Base-by-base conservation (phyloP, 805 yeast genomes). In the Naumovozyma dairenensis region DNA sequence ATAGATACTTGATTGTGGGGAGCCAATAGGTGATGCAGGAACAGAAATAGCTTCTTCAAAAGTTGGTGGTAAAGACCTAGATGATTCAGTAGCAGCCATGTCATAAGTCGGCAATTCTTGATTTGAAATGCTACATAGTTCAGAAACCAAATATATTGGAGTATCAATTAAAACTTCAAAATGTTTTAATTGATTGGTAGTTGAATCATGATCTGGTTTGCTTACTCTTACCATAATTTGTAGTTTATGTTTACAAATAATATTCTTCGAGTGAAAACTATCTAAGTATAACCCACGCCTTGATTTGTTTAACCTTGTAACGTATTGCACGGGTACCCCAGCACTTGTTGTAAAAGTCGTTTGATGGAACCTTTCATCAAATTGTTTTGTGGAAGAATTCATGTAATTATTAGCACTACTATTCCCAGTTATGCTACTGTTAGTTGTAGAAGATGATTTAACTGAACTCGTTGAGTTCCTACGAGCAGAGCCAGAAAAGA, bases 131-230 rank as follows among this genome's bases (percentile, higher is more conserved):
- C 49, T 52, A 43, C 71, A 66, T 3, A 55, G 43, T 21, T 60
- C 60, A 9, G 75, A 69, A n/a, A 72, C 59, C 14, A 74, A 51
- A 20, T 70, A 66, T 24, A 81, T 64, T 0, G 92, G 92, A 0
- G 89, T 80, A 49, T 81, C 92, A 25, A 81, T 80, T 28, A 81
- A 72, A 15, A 81, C 87, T 45, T 81, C 93, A 48, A 77, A 81
- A 52, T 81, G 87, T 46, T 79, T 85, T 60, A 74, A 57, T 40
- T 70, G 71, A 4, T 45, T 42, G 2, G 62, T 58, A 24, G 57
- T 59, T 9, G 28, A 21, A 4, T 57, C 51, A 0, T 69, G 65
- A 38, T 77, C 80, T 1, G 74, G 74, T 44, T 70, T 74, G 9
- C 82, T 72, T 18, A 81, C 72, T 36, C 92, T 62, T 36, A 81